Conservation (phyloP, 306 rosid genomes). For the Cucumis cinereus region DNA sequence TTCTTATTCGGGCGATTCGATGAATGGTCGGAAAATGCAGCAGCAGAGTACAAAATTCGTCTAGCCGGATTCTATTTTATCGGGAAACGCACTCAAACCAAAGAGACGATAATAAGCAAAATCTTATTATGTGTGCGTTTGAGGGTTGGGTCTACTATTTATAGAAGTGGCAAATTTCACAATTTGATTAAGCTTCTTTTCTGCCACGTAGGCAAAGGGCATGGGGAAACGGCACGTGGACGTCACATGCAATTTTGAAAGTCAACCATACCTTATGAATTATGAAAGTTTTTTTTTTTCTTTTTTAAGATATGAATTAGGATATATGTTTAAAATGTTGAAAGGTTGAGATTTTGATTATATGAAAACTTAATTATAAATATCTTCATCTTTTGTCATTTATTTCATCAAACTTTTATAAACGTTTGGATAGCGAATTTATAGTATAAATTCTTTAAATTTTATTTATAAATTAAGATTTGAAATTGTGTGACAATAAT, state of each 20-base stretch:
- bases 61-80: neutral
- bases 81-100: neutral
- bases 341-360: no score
- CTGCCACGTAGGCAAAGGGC: conserved; percentile 3
- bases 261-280: neutral
- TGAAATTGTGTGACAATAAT: no score
- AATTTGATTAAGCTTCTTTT: neutral
- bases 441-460: no score
- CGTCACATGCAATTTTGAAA: neutral
- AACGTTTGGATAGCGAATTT: no score
- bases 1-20: neutral
- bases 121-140: neutral
- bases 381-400: no score
- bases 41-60: neutral
- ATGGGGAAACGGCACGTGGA: neutral
- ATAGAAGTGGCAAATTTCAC: neutral
- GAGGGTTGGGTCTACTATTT: neutral
- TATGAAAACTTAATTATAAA: no score
- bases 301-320: neutral
- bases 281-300: no score
- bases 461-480: no score
- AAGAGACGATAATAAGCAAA: neutral
- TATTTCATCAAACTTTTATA: no score
- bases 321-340: neutral
- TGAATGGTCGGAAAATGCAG: neutral